Percentiles rank a stretch among this genome's conserved stretches.
These are phyloP conservation scores for Delphinella strobiligena DNA, from an alignment of 2,329 filamentous ascomycete genomes.

Conservation along the genomic window DNA sequence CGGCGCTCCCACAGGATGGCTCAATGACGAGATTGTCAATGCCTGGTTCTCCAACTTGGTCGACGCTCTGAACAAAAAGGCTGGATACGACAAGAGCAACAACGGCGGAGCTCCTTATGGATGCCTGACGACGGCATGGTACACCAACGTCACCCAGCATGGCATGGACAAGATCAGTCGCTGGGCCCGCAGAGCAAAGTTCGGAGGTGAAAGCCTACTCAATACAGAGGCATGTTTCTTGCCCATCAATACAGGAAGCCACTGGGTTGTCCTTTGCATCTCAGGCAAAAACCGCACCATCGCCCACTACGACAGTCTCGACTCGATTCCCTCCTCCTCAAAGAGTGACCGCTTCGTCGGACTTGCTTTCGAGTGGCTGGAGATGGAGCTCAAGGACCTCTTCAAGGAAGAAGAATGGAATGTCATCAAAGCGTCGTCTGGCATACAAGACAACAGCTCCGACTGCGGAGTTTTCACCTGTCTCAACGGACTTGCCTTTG, in stretches of 20 bases:
- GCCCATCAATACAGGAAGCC: conserved; percentile 47
- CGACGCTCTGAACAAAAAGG: conserved; percentile 40
- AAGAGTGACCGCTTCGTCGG: conserved; percentile 12
- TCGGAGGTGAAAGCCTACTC: conserved; percentile 50
- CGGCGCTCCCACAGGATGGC: conserved; percentile 45
- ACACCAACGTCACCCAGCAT: conserved; percentile 36
- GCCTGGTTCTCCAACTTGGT: conserved; percentile 51
- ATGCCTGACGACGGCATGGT: conserved; percentile 56
- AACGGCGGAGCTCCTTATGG: conserved; percentile 44
- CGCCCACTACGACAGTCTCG: conserved; percentile 59
- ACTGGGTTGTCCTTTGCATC: conserved; percentile 64
- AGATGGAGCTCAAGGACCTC: conserved; percentile 42
- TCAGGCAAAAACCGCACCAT: conserved; percentile 48
- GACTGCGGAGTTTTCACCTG: conserved; percentile 72
- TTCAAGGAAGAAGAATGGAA: conserved; percentile 51
- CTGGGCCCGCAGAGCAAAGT: conserved; percentile 45
- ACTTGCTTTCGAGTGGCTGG: conserved; percentile 40
- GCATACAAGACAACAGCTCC: conserved; percentile 57
- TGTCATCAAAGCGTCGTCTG: conserved; percentile 33
- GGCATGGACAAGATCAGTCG: conserved; percentile 39
- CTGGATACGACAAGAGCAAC: conserved; percentile 38
- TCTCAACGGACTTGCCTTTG: conserved; percentile 54
- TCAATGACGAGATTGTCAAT: conserved; percentile 69
- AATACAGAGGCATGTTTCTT: conserved; percentile 56
- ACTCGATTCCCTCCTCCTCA: conserved; percentile 16